Conservation (phyloP, 305 asterid genomes). For the Rubia balearica region DNA sequence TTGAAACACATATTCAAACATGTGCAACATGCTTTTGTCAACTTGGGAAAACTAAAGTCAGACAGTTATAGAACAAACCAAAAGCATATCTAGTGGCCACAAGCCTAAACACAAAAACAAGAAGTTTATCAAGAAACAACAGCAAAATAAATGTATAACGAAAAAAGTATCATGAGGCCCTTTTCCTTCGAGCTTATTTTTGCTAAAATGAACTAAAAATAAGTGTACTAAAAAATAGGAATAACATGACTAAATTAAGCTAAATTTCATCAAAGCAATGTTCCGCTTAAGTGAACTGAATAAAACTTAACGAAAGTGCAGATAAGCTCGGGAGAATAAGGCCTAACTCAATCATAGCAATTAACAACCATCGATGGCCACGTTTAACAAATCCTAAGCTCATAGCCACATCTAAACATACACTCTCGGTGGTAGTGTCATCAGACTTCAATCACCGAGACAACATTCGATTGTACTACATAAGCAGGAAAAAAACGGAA, state of each 20-base stretch:
- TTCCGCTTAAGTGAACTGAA: too few relatives aligned
- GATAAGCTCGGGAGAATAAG: too few relatives aligned
- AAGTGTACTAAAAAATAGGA: too few relatives aligned
- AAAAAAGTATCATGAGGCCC: too few relatives aligned
- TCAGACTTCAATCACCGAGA: too few relatives aligned
- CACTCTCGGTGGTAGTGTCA: too few relatives aligned
- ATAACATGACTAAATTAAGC: too few relatives aligned
- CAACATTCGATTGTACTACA: background rate
- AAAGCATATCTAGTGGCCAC: background rate
- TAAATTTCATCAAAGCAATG: too few relatives aligned
- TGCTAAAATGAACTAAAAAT: too few relatives aligned
- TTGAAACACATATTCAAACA: background rate
- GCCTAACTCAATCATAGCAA: background rate
- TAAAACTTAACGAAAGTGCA: too few relatives aligned
- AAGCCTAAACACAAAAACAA: background rate
- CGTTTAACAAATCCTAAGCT: background rate
- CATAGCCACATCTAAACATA: too few relatives aligned
- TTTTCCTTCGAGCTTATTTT: too few relatives aligned
- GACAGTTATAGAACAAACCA: background rate
- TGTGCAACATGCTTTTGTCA: background rate
- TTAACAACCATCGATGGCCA: background rate
- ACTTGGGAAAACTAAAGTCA: background rate
- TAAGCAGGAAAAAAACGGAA: background rate
- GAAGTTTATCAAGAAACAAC: background rate
- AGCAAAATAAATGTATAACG: background rate